Evolutionary conservation across 2,329 filamentous ascomycete genomes (phyloP).

Genomic region (Cladosporium phlei): DNA sequence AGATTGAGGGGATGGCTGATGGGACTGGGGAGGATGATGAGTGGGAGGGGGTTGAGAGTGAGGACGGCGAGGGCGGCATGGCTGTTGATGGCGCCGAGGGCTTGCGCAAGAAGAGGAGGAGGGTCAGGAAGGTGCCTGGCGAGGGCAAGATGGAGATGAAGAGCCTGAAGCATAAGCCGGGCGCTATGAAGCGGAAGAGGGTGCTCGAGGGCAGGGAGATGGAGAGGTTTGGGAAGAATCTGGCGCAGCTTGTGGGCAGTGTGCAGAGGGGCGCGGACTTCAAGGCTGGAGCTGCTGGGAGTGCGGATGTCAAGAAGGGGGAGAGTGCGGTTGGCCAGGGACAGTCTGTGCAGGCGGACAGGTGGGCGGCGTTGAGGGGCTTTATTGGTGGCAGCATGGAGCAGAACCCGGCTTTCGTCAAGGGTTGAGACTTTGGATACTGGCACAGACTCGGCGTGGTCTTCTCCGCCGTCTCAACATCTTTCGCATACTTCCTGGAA

Average conservation of each 20-base stretch:
- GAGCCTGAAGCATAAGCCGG: constrained; percentile 69
- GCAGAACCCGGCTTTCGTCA: constrained; percentile 69
- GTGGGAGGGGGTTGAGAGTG: constrained; percentile 33
- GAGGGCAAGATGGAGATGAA: constrained; percentile 66
- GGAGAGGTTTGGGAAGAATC: constrained; percentile 75
- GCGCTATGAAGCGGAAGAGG: constrained; percentile 79
- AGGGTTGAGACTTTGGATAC: no score
- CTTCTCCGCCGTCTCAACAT: no score
- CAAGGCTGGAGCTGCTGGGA: constrained; percentile 22
- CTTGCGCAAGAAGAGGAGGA: constrained; percentile 17
- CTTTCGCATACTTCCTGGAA: no score
- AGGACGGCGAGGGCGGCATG: constrained; percentile 23
- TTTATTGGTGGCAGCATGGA: constrained; percentile 89
- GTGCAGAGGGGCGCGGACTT: constrained; percentile 10
- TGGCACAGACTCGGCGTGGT: no score
- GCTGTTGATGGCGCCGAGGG: constrained; percentile 15
- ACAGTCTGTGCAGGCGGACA: constrained; percentile 46
- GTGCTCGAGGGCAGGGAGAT: constrained; percentile 74
- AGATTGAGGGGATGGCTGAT: constrained; percentile 34
- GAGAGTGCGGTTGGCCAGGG: constrained; percentile 6
- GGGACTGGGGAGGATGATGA: constrained; percentile 37
- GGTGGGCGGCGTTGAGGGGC: constrained; percentile 76
- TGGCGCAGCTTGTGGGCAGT: constrained; percentile 61
- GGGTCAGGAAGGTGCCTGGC: constrained; percentile 25
- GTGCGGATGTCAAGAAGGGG: constrained; percentile 2